Percentiles rank a stretch among this genome's conserved stretches.
phyloP scores from a whole-genome alignment of 2,329 filamentous ascomycete species.

The Cephalotrichum gorgonifer region DNA sequence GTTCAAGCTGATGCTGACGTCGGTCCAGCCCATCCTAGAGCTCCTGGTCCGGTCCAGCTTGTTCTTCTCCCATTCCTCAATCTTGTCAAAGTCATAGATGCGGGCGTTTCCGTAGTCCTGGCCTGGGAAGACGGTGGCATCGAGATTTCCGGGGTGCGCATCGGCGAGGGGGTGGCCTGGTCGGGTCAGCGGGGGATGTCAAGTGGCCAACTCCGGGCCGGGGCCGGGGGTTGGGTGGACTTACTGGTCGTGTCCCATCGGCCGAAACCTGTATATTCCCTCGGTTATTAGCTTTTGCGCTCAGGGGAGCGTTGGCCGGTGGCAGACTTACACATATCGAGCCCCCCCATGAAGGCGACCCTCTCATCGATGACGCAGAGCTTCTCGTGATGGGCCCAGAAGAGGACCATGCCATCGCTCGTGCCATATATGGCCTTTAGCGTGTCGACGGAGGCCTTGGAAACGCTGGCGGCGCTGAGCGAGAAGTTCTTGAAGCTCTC shows the following conservation, averaged over 20 bases:
- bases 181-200: background rate
- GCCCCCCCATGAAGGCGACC: conserved; percentile 80
- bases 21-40: conserved; percentile 89
- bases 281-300: background rate
- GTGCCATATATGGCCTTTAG: conserved; percentile 75
- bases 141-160: conserved; percentile 67
- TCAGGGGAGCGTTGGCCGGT: too few species aligned
- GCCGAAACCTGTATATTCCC: conserved; percentile 49
- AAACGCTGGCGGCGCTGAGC: conserved; percentile 40
- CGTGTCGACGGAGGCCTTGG: conserved; percentile 60
- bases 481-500: conserved; percentile 40
- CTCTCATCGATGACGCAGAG: conserved; percentile 71
- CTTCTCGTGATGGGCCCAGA: conserved; percentile 93
- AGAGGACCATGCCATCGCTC: conserved; percentile 70
- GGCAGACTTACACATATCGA: conserved; percentile 63
- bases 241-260: conserved; percentile 74
- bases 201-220: background rate
- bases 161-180: conserved; percentile 68
- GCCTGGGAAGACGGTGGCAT: conserved; percentile 71
- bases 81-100: conserved; percentile 71
- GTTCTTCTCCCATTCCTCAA: conserved; percentile 72
- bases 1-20: conserved; percentile 66
- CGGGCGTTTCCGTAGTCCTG: conserved; percentile 90
- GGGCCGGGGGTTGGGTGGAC: conserved; percentile 9
- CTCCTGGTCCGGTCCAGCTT: conserved; percentile 71